Base-by-base conservation (phyloP, 768 basidiomycete species). In the Hygrocybe coccinea region DNA sequence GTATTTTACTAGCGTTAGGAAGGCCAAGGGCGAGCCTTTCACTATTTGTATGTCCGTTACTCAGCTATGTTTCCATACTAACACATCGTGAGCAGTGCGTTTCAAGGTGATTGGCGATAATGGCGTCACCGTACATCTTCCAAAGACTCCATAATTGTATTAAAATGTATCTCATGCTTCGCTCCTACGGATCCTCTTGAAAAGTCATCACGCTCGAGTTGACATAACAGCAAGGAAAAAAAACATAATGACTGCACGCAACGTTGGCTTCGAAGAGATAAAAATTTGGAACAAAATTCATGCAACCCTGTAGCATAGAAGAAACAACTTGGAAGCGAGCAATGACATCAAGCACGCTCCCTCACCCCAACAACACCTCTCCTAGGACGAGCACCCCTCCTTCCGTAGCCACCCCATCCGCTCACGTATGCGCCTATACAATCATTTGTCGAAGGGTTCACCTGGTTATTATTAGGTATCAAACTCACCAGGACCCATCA, bases 1-100 rank as follows among this genome's bases (percentile, higher is more conserved):
- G 2, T 91, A 91, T 64, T 91, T 91, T 66, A 91, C 89, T 2
- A 90, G 87, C 66, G 85, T 91, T 54, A 79, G 89, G 41, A 85
- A 82, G 71, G 81, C 78, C 14, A 91, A 89, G 64, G 88, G 87
- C 8, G 71, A 79, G 38, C 79, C 79, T 1, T 91, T 87, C 66
- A 82, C 79, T 34, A 83, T 85, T 3, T 64, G 87, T 91, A 67
- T 58, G 85, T 79, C 5, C 21, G n/a, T 39, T 36, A 36, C n/a
- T 49, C 49, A 54, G 15, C 41, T 4, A 22, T 33, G 19, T 25
- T 37, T 17, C 34, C 15, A 25, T 22, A 50, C 21, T 38, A 19
- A 9, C 59, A 58, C 24, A 62, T 29, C 24, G 33, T 17, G 36
- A 54, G 11, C 60, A 86, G 85, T 87, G 53, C 80, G 85, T 47